These are phyloP conservation scores for Camillea tinctor DNA, from an alignment of 2,329 filamentous ascomycete genomes.

Conservation along the genomic window DNA sequence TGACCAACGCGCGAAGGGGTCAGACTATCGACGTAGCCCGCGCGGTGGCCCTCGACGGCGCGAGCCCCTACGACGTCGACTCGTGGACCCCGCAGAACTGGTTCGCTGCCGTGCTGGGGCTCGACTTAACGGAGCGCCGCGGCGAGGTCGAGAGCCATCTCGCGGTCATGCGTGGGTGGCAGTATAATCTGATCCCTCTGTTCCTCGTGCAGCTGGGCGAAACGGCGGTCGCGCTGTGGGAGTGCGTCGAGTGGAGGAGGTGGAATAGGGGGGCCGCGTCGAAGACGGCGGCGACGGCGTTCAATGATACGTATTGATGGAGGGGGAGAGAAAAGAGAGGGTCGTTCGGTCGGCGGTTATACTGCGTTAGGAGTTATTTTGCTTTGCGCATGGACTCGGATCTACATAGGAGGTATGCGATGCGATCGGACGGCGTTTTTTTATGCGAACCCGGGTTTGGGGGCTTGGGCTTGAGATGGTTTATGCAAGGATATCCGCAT, in stretches of 20 bases:
- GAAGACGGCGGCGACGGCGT: no score
- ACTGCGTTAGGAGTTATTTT: no score
- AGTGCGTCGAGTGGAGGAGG: slow-evolving; percentile 19
- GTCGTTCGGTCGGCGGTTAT: neutral
- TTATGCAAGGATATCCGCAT: no score
- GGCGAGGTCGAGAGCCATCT: slow-evolving; percentile 28
- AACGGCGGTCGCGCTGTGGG: slow-evolving; percentile 22
- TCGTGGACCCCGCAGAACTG: slow-evolving; percentile 41
- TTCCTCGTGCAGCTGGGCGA: slow-evolving; percentile 26
- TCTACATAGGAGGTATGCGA: no score
- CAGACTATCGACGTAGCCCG: slow-evolving; percentile 33
- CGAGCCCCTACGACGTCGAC: slow-evolving; percentile 29
- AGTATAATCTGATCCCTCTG: slow-evolving; percentile 37
- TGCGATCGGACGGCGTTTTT: no score
- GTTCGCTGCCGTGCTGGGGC: slow-evolving; percentile 35
- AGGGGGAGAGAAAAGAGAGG: neutral
- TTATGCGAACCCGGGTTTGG: no score
- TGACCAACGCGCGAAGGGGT: slow-evolving; percentile 28
- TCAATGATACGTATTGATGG: neutral
- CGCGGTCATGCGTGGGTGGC: slow-evolving; percentile 35
- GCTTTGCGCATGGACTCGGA: no score
- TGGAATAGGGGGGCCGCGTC: slow-evolving; percentile 7
- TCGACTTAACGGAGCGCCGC: slow-evolving; percentile 28
- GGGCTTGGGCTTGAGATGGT: no score
- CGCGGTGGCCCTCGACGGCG: slow-evolving; percentile 21